Base-by-base conservation (phyloP, 768 basidiomycete genomes). In the Sutorius australiensis region DNA sequence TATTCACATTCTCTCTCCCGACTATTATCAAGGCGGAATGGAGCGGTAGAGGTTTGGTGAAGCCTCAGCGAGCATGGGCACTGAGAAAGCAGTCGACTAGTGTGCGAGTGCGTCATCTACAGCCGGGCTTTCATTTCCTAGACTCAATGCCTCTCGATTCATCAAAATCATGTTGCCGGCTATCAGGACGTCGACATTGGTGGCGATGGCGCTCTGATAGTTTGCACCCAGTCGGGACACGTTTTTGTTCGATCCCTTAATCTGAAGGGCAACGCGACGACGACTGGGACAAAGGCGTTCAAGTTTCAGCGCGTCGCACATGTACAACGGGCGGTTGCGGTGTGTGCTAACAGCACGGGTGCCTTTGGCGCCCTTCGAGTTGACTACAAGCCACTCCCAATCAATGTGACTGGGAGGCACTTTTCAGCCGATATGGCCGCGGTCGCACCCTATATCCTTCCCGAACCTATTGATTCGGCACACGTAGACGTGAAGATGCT, bases 201-300 rank as follows among this genome's bases (percentile, higher is more conserved):
- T 17, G 75, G 84, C 1, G 93, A 97, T 57, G 92, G 94, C 5
- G 82, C 87, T 14, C 81, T 97, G 63, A 86, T 97, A 64, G 79
- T 98, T 42, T 97, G 92, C 71, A 98, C 95, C 2, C 84, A 89
- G 56, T 95, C 95, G 5, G 95, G 95, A 0, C 94, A 98, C 61
- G 94, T 95, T 31, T 98, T 88, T 64, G 78, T 95, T 21, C 87
- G 94, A 21, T 77, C 83, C 17, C 80, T 92, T 27, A 82, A 73
- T 53, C 55, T 56, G 49, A 71, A 63, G 58, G 57, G 50, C 6
- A 51, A 42, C 19, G 48, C 49, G 65, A 67, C 54, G 47, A 62
- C 61, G 24, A 57, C 39, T 41, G 68, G 56, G 38, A 57, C 52
- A 6, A 87, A 86, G 64, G 65, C 80, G 1, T 80, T 80, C 75